A percentile compares a stretch with the other conserved stretches of the same genome.
phyloP scores from a whole-genome alignment of 768 basidiomycete species.

The Phanerodontia chrysosporium region DNA sequence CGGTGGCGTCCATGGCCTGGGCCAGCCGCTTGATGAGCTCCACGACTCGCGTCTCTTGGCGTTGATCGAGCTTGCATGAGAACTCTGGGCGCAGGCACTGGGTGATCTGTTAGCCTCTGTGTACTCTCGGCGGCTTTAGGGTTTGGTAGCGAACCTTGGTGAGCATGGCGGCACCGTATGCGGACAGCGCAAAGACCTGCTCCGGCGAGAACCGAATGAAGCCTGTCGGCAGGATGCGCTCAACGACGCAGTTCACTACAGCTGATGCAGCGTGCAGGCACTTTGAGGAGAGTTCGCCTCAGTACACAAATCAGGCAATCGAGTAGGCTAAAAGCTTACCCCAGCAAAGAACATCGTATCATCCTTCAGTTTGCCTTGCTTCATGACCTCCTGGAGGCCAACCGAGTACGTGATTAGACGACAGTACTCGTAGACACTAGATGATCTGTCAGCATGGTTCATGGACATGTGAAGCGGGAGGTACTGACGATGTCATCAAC shows the following conservation, averaged over 20 bases:
- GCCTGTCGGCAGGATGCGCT: constrained; percentile 49
- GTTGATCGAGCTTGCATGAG: constrained; percentile 34
- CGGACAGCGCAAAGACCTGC: constrained; percentile 31
- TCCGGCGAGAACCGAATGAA: constrained; percentile 54
- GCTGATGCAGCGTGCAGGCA: constrained; percentile 53
- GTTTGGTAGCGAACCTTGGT: constrained; percentile 42
- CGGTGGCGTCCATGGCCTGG: constrained; percentile 12
- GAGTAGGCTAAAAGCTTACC: constrained; percentile 8
- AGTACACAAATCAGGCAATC: not conserved
- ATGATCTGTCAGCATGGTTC: not conserved
- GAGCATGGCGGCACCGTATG: constrained; percentile 59
- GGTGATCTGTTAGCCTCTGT: not conserved
- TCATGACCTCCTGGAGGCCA: constrained; percentile 47
- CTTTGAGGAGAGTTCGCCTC: constrained; percentile 22
- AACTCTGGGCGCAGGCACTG: constrained; percentile 44
- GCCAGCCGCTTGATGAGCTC: constrained; percentile 19
- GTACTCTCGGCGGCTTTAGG: not conserved
- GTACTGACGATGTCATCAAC: constrained; percentile 13
- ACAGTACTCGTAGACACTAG: constrained; percentile 16
- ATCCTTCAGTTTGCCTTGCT: constrained; percentile 33
- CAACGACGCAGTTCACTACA: constrained; percentile 50
- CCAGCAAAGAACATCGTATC: constrained; percentile 21
- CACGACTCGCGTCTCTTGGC: constrained; percentile 22
- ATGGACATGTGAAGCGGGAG: not conserved
- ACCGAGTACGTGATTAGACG: constrained; percentile 53